Percentiles rank a stretch among this genome's conserved stretches.
Evolutionary conservation across 148 eudicot species (phyloP).

Genomic region (Arctostaphylos glauca): DNA sequence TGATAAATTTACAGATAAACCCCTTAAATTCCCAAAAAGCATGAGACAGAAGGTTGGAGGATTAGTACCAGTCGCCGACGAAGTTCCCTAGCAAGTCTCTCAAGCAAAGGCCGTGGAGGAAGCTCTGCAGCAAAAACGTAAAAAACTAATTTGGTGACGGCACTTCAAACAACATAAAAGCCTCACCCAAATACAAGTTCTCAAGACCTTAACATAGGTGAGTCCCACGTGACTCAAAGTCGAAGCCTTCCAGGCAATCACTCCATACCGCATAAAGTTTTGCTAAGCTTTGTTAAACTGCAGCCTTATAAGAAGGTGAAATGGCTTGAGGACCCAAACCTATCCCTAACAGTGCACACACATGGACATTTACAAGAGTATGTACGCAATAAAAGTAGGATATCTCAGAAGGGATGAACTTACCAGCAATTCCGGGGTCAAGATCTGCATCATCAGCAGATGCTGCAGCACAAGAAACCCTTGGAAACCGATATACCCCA

Average conservation of each 20-base stretch:
- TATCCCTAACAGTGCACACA: conserved; percentile 1
- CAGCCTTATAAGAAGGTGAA: not conserved
- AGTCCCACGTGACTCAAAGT: not conserved
- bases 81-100: conserved; percentile 79
- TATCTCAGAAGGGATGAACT: not conserved
- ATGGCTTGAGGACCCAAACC: conserved; percentile 3
- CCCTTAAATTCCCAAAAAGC: not conserved
- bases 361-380: not conserved
- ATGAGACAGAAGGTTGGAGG: not conserved
- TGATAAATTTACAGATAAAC: not conserved
- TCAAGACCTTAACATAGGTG: not conserved
- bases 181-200: conserved; percentile 5
- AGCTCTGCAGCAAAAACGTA: conserved; percentile 54
- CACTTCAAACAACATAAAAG: not conserved
- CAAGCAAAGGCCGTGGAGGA: conserved; percentile 85
- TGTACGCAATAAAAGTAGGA: not conserved
- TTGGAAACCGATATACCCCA: conserved; percentile 79
- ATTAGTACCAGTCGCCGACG: conserved; percentile 66
- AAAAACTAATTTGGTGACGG: conserved; percentile 9
- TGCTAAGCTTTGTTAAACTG: conserved; percentile 6
- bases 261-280: conserved; percentile 3
- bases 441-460: conserved; percentile 97
- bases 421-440: conserved; percentile 79
- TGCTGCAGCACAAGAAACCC: conserved; percentile 96
- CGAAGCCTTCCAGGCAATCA: conserved; percentile 16